Base-by-base conservation (phyloP, 768 basidiomycete genomes). In the Tremella fuciformis region DNA sequence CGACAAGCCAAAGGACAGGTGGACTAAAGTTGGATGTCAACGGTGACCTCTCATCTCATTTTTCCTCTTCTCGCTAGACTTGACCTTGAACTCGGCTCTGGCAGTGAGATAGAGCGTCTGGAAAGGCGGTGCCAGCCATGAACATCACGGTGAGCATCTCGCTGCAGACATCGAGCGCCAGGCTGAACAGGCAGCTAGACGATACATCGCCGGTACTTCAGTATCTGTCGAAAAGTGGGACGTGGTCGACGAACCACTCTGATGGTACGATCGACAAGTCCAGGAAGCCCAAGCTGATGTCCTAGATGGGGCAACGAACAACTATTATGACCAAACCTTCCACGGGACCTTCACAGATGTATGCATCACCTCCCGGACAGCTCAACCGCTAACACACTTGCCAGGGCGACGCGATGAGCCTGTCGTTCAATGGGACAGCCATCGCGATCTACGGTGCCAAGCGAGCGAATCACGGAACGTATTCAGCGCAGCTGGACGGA, bases 391-490 rank as follows among this genome's bases (percentile, higher is more conserved):
- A n/a, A 34, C 29, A 4, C 6, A 46, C n/a, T n/a, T 4, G 42
- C n/a, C 22, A 46, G 42, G 42, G 42, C n/a, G 42, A 46, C 15
- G n/a, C 42, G 22, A 22, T 22, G n/a, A 18, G 21, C 15, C 21
- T 15, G 13, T 57, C 44, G 15, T 62, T 62, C 57, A 57, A 57
- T n/a, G 51, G 55, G 18, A 25, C 53, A 7, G 42, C 59, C 8
- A 15, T 54, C 11, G 22, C 54, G 24, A 25, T 34, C 11, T 34
- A 34, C 29, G 29, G 29, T 11, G 51, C 50, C 2, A 66, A 51
- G 37, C 15, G 61, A 9, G 7, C 22, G 3, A 65, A 68, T 50
- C 66, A 65, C 49, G 66, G 66, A 6, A 22, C 42, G n/a, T 51
- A 26, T 11, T 29, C n/a, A 53, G 60, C 50, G 22, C 24, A 44